Evolutionary conservation across 2,329 filamentous ascomycete species (phyloP), one percentile per base, ranked within the genome.

Genomic region (Stagonosporopsis cucurbitacearum): DNA sequence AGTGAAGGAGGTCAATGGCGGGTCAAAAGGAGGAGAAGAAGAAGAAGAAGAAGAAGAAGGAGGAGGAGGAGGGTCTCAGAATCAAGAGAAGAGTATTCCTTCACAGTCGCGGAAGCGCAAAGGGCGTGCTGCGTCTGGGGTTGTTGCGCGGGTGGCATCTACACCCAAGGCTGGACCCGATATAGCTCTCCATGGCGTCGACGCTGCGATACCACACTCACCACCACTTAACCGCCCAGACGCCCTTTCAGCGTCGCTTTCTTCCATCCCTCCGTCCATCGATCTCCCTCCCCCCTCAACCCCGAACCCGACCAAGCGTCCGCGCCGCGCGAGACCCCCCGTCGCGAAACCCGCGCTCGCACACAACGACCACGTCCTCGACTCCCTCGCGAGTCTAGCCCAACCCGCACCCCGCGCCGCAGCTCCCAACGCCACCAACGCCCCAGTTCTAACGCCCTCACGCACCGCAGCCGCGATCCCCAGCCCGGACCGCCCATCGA

Each of bases 401-500:
- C 83, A 12, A 1, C 4, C 30, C 12, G 1, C 88, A 20, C 65
- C 64, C 32, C 83, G 88, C 22, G 82, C 88, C 2, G 88, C 86
- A 13, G 81, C 87, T 60, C 86, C 88, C 0, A 83, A 83, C 62
- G 77, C 79, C 13, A 89, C 88, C 39, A 91, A 92, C 70, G 89
- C 88, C 1, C 82, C 85, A 1, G 79, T 93, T 9, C 75, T 90
- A n/a, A 91, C 89, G 0, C 88, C 89, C 2, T 84, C 87, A 68
- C 87, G 88, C 3, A 89, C 86, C 2, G 82, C 86, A 2, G 82
- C 85, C 40, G 70, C 91, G 7, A 77, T 89, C 22, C 11, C 74
- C 74, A 12, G 1, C 30, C 13, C 30, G 13, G 13, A n/a, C 13
- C 7, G 4, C 4, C 13, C 4, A n/a, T n/a, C n/a, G 12, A 12